These are phyloP conservation scores for Citeromyces matritensis DNA, from an alignment of 805 yeast genomes.

Conservation along the genomic window DNA sequence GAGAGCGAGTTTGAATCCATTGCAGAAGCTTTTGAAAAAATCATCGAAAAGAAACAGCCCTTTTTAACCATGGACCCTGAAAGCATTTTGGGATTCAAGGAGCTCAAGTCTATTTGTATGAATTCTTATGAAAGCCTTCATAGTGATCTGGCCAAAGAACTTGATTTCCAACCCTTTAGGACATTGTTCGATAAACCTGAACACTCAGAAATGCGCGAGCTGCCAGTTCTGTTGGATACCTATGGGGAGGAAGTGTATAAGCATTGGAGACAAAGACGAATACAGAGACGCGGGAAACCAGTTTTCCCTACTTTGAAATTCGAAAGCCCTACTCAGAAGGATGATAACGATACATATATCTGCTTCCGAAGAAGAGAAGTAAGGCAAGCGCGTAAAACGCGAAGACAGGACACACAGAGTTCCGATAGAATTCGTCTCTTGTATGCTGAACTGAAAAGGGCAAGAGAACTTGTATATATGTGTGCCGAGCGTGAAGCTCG, in stretches of 20 bases:
- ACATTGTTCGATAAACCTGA: constrained; percentile 43
- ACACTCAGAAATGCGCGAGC: constrained; percentile 23
- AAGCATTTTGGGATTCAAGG: constrained; percentile 56
- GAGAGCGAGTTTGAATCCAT: constrained; percentile 82
- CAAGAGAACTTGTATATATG: constrained; percentile 49
- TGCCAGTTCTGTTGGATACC: constrained; percentile 29
- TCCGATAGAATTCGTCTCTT: constrained; percentile 68
- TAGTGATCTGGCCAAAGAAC: constrained; percentile 36
- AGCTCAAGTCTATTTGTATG: constrained; percentile 38
- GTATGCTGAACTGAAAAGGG: constrained; percentile 63
- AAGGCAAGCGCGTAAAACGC: constrained; percentile 89
- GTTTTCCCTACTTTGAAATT: constrained; percentile 67
- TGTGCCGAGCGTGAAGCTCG: constrained; percentile 65
- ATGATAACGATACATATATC: constrained; percentile 87
- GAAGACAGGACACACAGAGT: constrained; percentile 85
- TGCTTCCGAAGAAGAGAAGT: constrained; percentile 93
- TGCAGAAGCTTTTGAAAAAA: constrained; percentile 57
- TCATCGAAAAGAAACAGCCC: constrained; percentile 74
- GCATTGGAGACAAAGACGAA: constrained; percentile 70
- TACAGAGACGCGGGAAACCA: constrained; percentile 51
- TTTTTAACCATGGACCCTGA: constrained; percentile 75
- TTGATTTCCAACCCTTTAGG: constrained; percentile 36
- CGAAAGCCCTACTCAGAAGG: constrained; percentile 73
- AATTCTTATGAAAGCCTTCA: constrained; percentile 44
- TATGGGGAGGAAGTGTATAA: constrained; percentile 61